Evolutionary conservation across 1,284 basidiomycete genomes (phyloP), one percentile per base, ranked within the genome.

Genomic region (Tilletia horrida): DNA sequence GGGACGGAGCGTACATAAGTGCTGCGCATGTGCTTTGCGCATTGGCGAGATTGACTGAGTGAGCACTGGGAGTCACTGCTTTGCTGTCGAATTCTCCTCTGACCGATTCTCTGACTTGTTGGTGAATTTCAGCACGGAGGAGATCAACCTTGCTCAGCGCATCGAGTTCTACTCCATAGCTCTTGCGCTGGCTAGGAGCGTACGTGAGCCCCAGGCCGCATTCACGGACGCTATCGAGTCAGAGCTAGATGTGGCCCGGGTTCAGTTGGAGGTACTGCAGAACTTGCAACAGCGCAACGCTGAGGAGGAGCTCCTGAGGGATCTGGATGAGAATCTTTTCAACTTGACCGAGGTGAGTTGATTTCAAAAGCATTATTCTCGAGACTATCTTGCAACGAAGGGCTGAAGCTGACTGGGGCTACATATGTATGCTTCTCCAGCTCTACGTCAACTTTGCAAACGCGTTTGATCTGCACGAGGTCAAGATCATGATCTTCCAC

Each of bases 201-300:
- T 76, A 29, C 66, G 69, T 11, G 71, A 70, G 23, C 27, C 63
- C 13, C 29, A 35, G 40, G 43, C 48, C 44, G 62, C 45, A 4
- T 44, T 47, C 16, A 13, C 93, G 93, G 18, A 90, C 93, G 90
- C 93, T 71, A 85, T 97, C 18, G 94, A 97, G 83, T 96, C 98
- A 83, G 93, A 93, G 81, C 86, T 98, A 9, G 96, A 98, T 67
- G 96, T 98, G 14, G 92, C 93, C 2, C 91, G 95, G 83, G 93
- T 98, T 9, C 96, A 99, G 80, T 85, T 95, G 47, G 93, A 97
- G 83, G 87, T 73, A 73, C 83, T 72, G 79, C 80, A 63, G 78
- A 82, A 75, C 45, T 70, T 62, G 81, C 83, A 65, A 78, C 85
- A 77, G 75, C 35, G 50, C 47, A 71, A 74, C 48, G 66, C 74